Conservation (phyloP, 176 grass and related monocot genomes). For the Areca catechu region DNA sequence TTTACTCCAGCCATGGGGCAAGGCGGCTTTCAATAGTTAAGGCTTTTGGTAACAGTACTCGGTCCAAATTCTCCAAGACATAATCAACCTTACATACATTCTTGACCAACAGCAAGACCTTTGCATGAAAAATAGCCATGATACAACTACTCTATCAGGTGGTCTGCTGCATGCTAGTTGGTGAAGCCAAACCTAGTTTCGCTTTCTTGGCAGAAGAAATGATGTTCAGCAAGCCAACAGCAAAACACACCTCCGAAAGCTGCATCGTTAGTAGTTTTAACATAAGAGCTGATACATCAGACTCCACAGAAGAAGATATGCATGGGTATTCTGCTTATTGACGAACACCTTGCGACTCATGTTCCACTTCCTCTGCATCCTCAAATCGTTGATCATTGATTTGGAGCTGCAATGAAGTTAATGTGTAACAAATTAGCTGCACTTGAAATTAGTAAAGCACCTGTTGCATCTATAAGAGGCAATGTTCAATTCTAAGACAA, state of each 20-base stretch:
- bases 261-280: constrained; percentile 29
- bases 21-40: too few species aligned
- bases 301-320: constrained; percentile 11
- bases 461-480: background rate
- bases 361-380: constrained; percentile 66
- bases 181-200: constrained; percentile 3
- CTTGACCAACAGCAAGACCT: constrained; percentile 99
- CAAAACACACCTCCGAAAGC: constrained; percentile 21
- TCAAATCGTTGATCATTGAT: constrained; percentile 78
- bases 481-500: background rate
- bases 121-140: constrained; percentile 33
- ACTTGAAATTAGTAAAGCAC: too few species aligned
- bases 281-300: constrained; percentile 15
- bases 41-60: too few species aligned
- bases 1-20: too few species aligned
- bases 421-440: constrained; percentile 7
- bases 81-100: constrained; percentile 45
- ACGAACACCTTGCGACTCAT: constrained; percentile 41
- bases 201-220: constrained; percentile 8
- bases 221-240: constrained; percentile 5
- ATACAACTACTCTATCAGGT: constrained; percentile 12
- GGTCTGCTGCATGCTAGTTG: constrained; percentile 3
- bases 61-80: too few species aligned
- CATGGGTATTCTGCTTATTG: background rate
- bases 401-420: constrained; percentile 45